Conservation (phyloP, 1,284 basidiomycete genomes). For the Trichosporon sp. region DNA sequence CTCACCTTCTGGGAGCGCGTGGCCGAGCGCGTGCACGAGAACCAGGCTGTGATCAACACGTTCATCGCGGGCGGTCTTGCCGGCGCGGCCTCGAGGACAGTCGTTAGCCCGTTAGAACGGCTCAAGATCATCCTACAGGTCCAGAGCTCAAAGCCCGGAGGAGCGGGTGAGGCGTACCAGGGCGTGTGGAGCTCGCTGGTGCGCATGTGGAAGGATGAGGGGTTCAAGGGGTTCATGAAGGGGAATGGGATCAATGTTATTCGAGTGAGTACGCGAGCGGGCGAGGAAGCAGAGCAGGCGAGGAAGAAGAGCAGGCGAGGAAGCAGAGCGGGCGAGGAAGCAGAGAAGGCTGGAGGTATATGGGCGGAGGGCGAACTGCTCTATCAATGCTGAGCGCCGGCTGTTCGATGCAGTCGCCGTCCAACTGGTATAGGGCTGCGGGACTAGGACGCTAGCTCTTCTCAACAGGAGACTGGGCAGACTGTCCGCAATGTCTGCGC, state of each 20-base stretch:
- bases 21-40: constrained; percentile 20
- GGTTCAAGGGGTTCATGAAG: constrained; percentile 84
- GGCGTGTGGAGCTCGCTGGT: constrained; percentile 72
- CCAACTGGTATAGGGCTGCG: too few relatives aligned
- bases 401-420: too few relatives aligned
- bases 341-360: too few relatives aligned
- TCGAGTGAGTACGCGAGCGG: constrained; percentile 48
- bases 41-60: constrained; percentile 41
- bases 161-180: constrained; percentile 62
- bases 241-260: constrained; percentile 82
- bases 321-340: background rate
- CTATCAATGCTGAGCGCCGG: too few relatives aligned
- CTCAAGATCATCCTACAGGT: constrained; percentile 97
- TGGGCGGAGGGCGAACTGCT: too few relatives aligned
- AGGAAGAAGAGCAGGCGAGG: background rate
- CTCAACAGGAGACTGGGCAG: too few relatives aligned
- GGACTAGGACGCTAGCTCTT: too few relatives aligned
- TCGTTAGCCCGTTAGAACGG: constrained; percentile 84
- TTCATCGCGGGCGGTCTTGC: constrained; percentile 47
- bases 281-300: background rate
- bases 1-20: background rate
- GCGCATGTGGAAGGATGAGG: constrained; percentile 90
- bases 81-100: constrained; percentile 66
- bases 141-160: constrained; percentile 47
- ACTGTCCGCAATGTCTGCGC: too few relatives aligned